Base-by-base conservation (phyloP, 225 moss, liverwort and hornwort genomes). In the Polytrichum commune region DNA sequence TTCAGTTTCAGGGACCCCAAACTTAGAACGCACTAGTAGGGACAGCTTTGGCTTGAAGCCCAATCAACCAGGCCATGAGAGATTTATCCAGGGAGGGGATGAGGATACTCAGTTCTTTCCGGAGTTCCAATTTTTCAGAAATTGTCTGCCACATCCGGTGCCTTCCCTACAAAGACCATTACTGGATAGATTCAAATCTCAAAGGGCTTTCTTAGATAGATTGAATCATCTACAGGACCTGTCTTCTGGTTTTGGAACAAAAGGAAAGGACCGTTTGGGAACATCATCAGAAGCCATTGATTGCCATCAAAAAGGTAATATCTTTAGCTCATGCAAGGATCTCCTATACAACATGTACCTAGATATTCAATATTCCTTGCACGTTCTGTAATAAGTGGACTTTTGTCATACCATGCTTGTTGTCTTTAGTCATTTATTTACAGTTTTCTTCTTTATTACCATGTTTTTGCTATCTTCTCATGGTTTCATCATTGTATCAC, bases 131-230 rank as follows among this genome's bases (percentile, higher is more conserved):
- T 85, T 82, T 86, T 62, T 80, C 54, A 88, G 73, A 35, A 86
- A 90, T 66, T 84, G 79, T 81, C 82, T 93, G 72, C 93, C 93
- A 65, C 88, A 93, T 72, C 76, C 90, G 66, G 83, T 91, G 10
- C 74, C 90, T 28, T 84, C 74, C 61, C 79, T 79, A 67, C 75
- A 72, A 62, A 76, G 79, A 80, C 53, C 74, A 61, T 71, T 81
- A 64, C 28, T 74, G 61, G 79, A 70, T 68, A 69, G 65, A 65
- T 68, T 74, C 58, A 74, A 70, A 29, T 38, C 69, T 5, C 72
- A 73, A 61, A 73, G 66, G 68, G 84, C 73, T 55, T 71, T 80
- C 29, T 64, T 86, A 68, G 89, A 86, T 74, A 74, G 71, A 65
- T 75, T 84, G 19, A 70, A 79, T 79, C 77, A 80, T 84, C 73